Base-by-base conservation (phyloP, 805 yeast species). In the Candida argentea region DNA sequence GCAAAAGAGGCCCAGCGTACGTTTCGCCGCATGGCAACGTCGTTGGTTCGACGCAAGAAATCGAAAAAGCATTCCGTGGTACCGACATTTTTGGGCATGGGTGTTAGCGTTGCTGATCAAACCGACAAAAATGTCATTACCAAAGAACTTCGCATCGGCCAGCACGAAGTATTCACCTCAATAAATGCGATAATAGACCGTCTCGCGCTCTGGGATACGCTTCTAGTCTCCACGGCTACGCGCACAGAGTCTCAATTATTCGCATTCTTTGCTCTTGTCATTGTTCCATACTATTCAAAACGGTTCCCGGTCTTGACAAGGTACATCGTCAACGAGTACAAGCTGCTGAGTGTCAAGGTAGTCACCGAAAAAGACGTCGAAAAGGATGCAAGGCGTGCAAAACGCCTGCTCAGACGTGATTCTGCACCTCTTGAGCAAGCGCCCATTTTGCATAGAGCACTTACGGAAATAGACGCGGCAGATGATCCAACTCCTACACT, bases 231-330 rank as follows among this genome's bases (percentile, higher is more conserved):
- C 6, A 10, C 9, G 9, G 9, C 7, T 18, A 35, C 46, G 0
- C 38, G 45, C 8, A 46, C 39, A 8, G 35, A 40, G 5, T 44
- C 47, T 16, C 54, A 51, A 23, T 51, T 66, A 0, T 37, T 47
- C 12, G 74, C 72, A 4, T 73, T 70, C 39, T 46, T 70, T 21
- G 70, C 64, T 3, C 66, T 65, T 35, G 70, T 73, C 6, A 33
- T 74, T 3, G 57, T 73, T 1, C 79, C 80, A 0, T 70, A 64
- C 44, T 74, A 57, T 42, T 65, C 57, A 27, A 63, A 61, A 31
- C 62, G 53, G 33, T 46, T 70, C 4, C 79, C 80, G 0, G 39
- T 51, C 22, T 48, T 67, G 4, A 61, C 70, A 6, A 59, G 57
- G 27, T 64, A 61, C 33, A 49, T 71, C 14, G 52, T 70, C 5